phyloP scores from a whole-genome alignment of 306 rosid species.

The Begonia loranthoides region DNA sequence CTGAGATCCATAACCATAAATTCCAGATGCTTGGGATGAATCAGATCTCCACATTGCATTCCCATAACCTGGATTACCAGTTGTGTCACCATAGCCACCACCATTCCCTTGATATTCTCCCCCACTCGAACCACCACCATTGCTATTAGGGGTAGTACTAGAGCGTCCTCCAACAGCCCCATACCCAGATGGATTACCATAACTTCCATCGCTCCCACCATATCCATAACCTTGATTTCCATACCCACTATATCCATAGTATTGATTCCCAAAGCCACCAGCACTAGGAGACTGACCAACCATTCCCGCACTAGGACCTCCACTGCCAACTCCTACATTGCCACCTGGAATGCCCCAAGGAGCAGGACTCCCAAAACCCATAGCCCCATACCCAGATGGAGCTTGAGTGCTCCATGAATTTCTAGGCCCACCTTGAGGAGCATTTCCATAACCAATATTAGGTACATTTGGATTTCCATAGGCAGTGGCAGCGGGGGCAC shows the following conservation, averaged over 20 bases:
- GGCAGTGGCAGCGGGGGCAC: conserved; percentile 74
- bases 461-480: conserved; percentile 87
- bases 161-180: conserved; percentile 92
- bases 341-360: conserved; percentile 73
- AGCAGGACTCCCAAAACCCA: conserved; percentile 82
- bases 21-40: conserved; percentile 56
- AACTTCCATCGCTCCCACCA: conserved; percentile 53
- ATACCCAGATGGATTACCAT: conserved; percentile 67
- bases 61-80: conserved; percentile 76
- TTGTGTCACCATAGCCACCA: conserved; percentile 71
- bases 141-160: conserved; percentile 57
- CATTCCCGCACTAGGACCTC: conserved; percentile 63
- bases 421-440: conserved; percentile 80
- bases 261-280: conserved; percentile 77
- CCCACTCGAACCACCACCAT: conserved; percentile 51
- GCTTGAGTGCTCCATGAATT: conserved; percentile 85
- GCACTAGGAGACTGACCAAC: conserved; percentile 91
- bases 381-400: conserved; percentile 83
- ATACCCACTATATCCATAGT: conserved; percentile 83
- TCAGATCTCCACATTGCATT: conserved; percentile 90
- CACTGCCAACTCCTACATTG: conserved; percentile 54
- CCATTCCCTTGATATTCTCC: conserved; percentile 65
- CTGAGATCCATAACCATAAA: conserved; percentile 74
- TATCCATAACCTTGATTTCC: conserved; percentile 31
- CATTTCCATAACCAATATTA: conserved; percentile 69